Percentiles rank a stretch among this genome's conserved stretches.
phyloP scores from a whole-genome alignment of 2,329 filamentous ascomycete genomes.

The Beauveria sp. region DNA sequence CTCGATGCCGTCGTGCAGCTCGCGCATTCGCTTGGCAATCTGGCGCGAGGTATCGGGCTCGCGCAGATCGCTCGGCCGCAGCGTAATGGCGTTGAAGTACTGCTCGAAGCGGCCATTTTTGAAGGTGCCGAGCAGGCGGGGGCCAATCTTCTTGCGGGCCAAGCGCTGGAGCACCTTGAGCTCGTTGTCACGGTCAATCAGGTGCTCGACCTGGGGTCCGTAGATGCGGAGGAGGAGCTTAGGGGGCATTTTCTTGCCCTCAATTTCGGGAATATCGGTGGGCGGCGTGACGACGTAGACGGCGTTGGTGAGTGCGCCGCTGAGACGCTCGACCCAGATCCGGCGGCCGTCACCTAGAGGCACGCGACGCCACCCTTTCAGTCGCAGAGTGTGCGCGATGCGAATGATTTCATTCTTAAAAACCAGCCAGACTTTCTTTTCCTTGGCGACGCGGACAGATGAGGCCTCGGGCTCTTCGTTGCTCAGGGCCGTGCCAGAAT shows the following conservation, averaged over 20 bases:
- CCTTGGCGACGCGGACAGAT: constrained; percentile 48
- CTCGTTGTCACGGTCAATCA: constrained; percentile 90
- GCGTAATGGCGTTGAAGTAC: constrained; percentile 76
- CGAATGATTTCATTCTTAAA: constrained; percentile 93
- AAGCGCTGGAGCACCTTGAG: constrained; percentile 78
- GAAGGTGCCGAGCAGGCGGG: constrained; percentile 84
- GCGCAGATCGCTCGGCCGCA: constrained; percentile 70
- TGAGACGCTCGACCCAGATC: constrained; percentile 68
- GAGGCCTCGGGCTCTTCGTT: constrained; percentile 32
- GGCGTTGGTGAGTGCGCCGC: constrained; percentile 90
- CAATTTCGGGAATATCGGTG: constrained; percentile 40
- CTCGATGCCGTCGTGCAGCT: constrained; percentile 89
- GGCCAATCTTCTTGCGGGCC: constrained; percentile 87
- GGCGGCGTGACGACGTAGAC: constrained; percentile 92
- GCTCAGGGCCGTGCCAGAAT: constrained; percentile 43
- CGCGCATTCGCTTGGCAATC: constrained; percentile 95
- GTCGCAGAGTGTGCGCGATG: constrained; percentile 75
- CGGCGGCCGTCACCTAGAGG: constrained; percentile 61
- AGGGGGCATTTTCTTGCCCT: constrained; percentile 37
- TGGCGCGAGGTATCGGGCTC: constrained; percentile 78
- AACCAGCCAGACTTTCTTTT: constrained; percentile 67
- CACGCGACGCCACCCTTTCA: constrained; percentile 88
- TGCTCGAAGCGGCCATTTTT: constrained; percentile 93
- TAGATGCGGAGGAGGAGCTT: constrained; percentile 89
- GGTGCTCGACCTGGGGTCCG: constrained; percentile 86